phyloP scores from a whole-genome alignment of 1,284 basidiomycete genomes.

The Heimioporus punctisporus region DNA sequence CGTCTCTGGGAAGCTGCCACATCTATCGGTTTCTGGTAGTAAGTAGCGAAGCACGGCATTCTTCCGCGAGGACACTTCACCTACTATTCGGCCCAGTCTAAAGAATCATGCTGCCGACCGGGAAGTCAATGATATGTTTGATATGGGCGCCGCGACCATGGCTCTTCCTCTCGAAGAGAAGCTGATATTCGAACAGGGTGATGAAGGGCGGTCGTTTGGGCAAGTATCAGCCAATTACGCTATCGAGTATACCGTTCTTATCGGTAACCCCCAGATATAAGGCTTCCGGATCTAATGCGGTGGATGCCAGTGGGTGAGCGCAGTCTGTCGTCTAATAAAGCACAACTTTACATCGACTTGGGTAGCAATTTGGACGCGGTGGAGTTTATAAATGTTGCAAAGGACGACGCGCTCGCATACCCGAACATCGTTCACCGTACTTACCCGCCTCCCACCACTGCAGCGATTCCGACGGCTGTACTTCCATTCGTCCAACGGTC shows the following conservation, averaged over 20 bases:
- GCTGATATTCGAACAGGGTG: slow-evolving; percentile 67
- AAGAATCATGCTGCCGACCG: slow-evolving; percentile 63
- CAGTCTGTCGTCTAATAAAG: no score
- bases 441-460: slow-evolving; percentile 56
- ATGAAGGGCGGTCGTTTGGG: slow-evolving; percentile 65
- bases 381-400: slow-evolving; percentile 69
- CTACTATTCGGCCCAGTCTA: slow-evolving; percentile 38
- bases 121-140: slow-evolving; percentile 60
- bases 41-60: slow-evolving; percentile 22
- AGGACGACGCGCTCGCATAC: slow-evolving; percentile 65
- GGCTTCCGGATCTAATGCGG: slow-evolving; percentile 59
- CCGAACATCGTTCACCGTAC: slow-evolving; percentile 50
- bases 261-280: slow-evolving; percentile 59
- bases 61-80: neutral
- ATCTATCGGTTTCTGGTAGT: slow-evolving; percentile 59
- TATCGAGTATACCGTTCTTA: no score
- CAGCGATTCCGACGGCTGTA: slow-evolving; percentile 50
- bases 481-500: slow-evolving; percentile 61
- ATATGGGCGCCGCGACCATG: slow-evolving; percentile 59
- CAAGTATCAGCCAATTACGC: slow-evolving; percentile 14
- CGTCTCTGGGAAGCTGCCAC: slow-evolving; percentile 54
- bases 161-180: slow-evolving; percentile 62
- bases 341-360: no score
- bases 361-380: slow-evolving; percentile 45
- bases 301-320: slow-evolving; percentile 57